Evolutionary conservation across 371 early-diverging fungal species (phyloP).

Genomic region (Syncephalastrum contaminatum): DNA sequence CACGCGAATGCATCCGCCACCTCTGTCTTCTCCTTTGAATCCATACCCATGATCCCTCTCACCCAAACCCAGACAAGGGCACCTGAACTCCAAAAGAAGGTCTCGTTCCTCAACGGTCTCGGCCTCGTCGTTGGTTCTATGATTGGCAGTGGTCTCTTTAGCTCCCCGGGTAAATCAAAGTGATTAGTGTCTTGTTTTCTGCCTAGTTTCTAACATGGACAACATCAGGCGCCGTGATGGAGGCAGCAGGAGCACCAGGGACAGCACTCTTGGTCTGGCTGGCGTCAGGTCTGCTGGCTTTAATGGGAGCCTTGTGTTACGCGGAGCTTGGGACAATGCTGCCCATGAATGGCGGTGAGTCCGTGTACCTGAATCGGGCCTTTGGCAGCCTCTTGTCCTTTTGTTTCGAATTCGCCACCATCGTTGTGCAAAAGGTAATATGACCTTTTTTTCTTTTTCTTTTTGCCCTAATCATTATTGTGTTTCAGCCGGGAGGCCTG

Average conservation of each 20-base stretch:
- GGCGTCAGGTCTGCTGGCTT: slow-evolving; percentile 71
- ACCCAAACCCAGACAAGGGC: slow-evolving; percentile 49
- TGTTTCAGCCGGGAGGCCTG: slow-evolving; percentile 62
- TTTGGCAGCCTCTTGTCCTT: slow-evolving; percentile 81
- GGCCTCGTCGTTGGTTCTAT: slow-evolving; percentile 77
- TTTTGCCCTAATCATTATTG: background rate
- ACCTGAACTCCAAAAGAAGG: slow-evolving; percentile 63
- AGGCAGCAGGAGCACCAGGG: slow-evolving; percentile 65
- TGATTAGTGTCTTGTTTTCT: background rate
- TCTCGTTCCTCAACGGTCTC: slow-evolving; percentile 69
- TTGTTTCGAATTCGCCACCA: slow-evolving; percentile 77
- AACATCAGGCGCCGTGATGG: slow-evolving; percentile 66
- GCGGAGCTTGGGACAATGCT: slow-evolving; percentile 88
- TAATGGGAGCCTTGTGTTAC: slow-evolving; percentile 77
- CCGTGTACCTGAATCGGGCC: slow-evolving; percentile 77
- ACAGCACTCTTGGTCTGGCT: slow-evolving; percentile 80
- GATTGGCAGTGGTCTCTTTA: slow-evolving; percentile 88
- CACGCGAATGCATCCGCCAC: slow-evolving; percentile 30
- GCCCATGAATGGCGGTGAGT: slow-evolving; percentile 86
- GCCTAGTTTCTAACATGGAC: background rate
- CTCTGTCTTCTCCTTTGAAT: slow-evolving; percentile 54
- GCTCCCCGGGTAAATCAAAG: slow-evolving; percentile 62
- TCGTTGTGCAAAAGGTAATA: slow-evolving; percentile 59
- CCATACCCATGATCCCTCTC: slow-evolving; percentile 55
- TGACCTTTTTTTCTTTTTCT: slow-evolving; percentile 4